Base-by-base conservation (phyloP, 2,329 filamentous ascomycete species). In the Fusarium bulbicola region DNA sequence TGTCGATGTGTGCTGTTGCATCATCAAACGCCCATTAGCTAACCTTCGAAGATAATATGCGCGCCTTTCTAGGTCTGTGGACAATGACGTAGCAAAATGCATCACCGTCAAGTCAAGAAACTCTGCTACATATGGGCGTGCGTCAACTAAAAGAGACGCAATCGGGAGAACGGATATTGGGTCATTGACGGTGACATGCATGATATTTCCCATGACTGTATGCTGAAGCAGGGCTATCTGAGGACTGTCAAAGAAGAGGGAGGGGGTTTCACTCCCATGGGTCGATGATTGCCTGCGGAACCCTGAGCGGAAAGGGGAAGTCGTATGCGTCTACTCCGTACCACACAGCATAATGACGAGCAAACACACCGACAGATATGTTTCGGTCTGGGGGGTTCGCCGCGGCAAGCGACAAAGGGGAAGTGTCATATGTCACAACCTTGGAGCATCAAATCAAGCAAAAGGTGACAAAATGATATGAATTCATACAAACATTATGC, bases 51-150 rank as follows among this genome's bases (percentile, higher is more conserved):
- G 49, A 57, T 47, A 34, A 50, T 42, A 34, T 53, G 75, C 52
- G 47, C 68, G 53, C 72, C 54, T 68, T 43, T 57, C 34, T 46
- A 32, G 34, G 20, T 26, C 34, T 39, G 12, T 21, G 14, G 32
- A 50, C 46, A 56, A 49, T 75, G 66, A 75, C 59, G 58, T 66
- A 64, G 66, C 45, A 53, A 59, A 60, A 36, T 24, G 47, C 56
- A 53, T 47, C 43, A 49, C 64, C 45, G 52, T 63, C 56, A 71
- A 76, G 74, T 76, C 67, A 76, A 66, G 47, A 75, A 61, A 66
- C 45, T 71, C 66, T 70, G 56, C 63, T 60, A 45, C 57, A 61
- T 63, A 58, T 42, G 66, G 63, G 66, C 40, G 58, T 59, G 56
- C 61, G 49, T 65, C 39, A 49, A 69, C 43, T 63, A 69, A 66